Evolutionary conservation across 176 grass and related monocot genomes (phyloP).

Genomic region (Musa itinerans): DNA sequence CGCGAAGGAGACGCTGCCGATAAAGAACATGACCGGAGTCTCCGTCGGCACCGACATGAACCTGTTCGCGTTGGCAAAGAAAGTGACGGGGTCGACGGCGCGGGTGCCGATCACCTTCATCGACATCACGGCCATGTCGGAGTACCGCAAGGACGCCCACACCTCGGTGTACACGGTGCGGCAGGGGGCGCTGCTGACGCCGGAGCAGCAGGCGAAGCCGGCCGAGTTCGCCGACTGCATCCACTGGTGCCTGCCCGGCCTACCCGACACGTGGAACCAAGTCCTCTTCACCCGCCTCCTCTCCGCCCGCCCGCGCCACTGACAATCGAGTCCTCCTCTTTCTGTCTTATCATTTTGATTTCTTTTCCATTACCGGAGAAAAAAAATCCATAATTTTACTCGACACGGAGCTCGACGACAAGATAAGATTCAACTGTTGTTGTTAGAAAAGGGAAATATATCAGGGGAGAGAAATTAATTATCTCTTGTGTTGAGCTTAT

Average conservation of each 20-base stretch:
- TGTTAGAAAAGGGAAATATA: too few relatives aligned
- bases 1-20: conserved; percentile 48
- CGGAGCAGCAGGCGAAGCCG: conserved; percentile 56
- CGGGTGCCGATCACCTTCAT: conserved; percentile 42
- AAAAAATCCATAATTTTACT: too few relatives aligned
- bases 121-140: conserved; percentile 79
- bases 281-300: conserved; percentile 63
- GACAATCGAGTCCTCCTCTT: background rate
- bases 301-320: background rate
- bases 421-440: too few relatives aligned
- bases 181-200: conserved; percentile 55
- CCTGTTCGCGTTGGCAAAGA: conserved; percentile 34
- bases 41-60: conserved; percentile 43
- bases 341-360: background rate
- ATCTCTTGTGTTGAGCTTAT: too few relatives aligned
- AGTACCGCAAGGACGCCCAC: conserved; percentile 86
- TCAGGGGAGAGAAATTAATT: too few relatives aligned
- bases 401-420: too few relatives aligned
- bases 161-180: conserved; percentile 51
- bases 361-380: background rate
- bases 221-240: conserved; percentile 72
- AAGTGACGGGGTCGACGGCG: conserved; percentile 28
- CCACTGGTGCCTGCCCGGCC: conserved; percentile 85
- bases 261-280: conserved; percentile 83
- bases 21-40: conserved; percentile 40